Percentiles rank a stretch among this genome's conserved stretches.
Evolutionary conservation across 1,284 basidiomycete genomes (phyloP).

Genomic region (Fomitopsis pinicola): DNA sequence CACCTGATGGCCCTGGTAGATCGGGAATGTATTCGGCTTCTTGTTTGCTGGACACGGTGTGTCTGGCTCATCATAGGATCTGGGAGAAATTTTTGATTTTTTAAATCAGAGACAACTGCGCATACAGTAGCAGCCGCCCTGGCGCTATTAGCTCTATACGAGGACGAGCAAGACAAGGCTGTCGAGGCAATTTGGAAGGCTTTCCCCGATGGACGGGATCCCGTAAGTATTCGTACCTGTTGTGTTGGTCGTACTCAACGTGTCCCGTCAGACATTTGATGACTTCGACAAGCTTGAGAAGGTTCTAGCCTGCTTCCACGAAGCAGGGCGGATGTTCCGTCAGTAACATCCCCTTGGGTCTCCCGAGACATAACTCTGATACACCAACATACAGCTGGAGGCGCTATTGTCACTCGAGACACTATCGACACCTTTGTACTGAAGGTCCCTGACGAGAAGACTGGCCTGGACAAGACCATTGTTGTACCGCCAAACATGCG

Average conservation of each 20-base stretch:
- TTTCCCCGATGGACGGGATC: conserved; percentile 9
- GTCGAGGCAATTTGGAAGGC: conserved; percentile 8
- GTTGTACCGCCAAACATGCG: conserved; percentile 9
- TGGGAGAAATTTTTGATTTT: neutral
- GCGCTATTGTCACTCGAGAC: conserved; percentile 8
- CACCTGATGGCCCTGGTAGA: neutral
- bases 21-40: conserved; percentile 16
- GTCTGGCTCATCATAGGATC: neutral
- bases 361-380: neutral
- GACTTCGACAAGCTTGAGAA: conserved; percentile 10
- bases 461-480: conserved; percentile 2
- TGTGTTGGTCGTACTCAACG: neutral
- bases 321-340: conserved; percentile 17
- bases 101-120: conserved; percentile 11
- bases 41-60: conserved; percentile 16
- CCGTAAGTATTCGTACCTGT: conserved; percentile 5
- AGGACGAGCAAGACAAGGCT: conserved; percentile 13
- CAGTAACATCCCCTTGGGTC: neutral
- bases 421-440: conserved; percentile 8
- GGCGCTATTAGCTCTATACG: conserved; percentile 13
- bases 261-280: conserved; percentile 8
- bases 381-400: conserved; percentile 10
- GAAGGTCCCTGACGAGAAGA: conserved; percentile 5
- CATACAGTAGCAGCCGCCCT: conserved; percentile 11
- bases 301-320: conserved; percentile 14